A percentile compares a stretch with the other conserved stretches of the same genome.
Evolutionary conservation across 345 rosid genomes (phyloP).

Genomic region (Camelina laxa): DNA sequence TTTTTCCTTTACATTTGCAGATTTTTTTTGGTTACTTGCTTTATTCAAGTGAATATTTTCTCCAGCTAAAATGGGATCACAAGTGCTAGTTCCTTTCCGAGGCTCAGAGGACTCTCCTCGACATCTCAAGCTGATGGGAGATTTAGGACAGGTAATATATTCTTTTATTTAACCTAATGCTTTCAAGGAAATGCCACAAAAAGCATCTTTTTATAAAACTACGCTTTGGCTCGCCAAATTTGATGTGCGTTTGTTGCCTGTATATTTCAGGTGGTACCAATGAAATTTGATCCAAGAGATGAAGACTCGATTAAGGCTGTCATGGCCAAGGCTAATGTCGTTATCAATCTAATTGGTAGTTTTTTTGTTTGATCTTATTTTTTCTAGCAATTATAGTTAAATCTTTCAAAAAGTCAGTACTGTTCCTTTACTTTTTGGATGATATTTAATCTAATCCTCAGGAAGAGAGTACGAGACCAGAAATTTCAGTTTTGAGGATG

Average conservation of each 20-base stretch:
- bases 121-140: slow-evolving; percentile 99
- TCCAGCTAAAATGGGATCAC: slow-evolving; percentile 95
- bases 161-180: slow-evolving; percentile 6
- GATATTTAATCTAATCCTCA: slow-evolving; percentile 42
- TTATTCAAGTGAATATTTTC: slow-evolving; percentile 1
- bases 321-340: slow-evolving; percentile 99
- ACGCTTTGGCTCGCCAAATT: neutral
- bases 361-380: slow-evolving; percentile 11
- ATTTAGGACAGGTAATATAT: slow-evolving; percentile 85
- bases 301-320: slow-evolving; percentile 94
- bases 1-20: slow-evolving; percentile 6
- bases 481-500: slow-evolving; percentile 95
- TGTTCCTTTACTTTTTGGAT: slow-evolving; percentile 10
- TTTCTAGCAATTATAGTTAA: neutral
- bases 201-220: neutral
- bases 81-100: slow-evolving; percentile 94
- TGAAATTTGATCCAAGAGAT: slow-evolving; percentile 90
- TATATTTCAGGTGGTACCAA: slow-evolving; percentile 81
- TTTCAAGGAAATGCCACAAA: neutral
- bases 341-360: slow-evolving; percentile 93
- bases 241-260: slow-evolving; percentile 12
- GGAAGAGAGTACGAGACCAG: slow-evolving; percentile 95
- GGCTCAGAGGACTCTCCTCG: slow-evolving; percentile 92
- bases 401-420: neutral
- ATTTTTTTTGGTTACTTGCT: neutral